These are phyloP conservation scores for Saturnispora sanitii DNA, from an alignment of 805 yeast species.

Conservation along the genomic window DNA sequence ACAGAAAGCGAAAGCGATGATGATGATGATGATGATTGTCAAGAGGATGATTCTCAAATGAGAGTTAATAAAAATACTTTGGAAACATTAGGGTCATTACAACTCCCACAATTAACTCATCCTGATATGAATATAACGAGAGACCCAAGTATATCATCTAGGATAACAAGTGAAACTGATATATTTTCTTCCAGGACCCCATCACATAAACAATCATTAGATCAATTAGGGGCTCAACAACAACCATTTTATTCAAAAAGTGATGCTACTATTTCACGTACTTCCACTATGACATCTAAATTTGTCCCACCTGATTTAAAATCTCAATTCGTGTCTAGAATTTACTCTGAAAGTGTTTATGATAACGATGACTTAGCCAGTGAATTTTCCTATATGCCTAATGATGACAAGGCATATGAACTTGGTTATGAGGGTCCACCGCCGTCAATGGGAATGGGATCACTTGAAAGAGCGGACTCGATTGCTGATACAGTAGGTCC, in stretches of 20 bases:
- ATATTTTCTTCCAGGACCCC: constrained; percentile 10
- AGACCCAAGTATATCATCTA: constrained; percentile 13
- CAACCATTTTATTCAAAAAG: no score
- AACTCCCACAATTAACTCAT: constrained; percentile 6
- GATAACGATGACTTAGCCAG: constrained; percentile 13
- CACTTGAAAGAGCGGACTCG: background rate
- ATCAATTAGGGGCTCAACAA: background rate
- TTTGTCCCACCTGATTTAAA: constrained; percentile 7
- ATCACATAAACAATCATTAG: background rate
- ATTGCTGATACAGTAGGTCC: background rate
- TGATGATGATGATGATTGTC: constrained; percentile 3
- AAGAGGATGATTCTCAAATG: constrained; percentile 5
- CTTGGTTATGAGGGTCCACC: constrained; percentile 9
- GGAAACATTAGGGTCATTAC: no score
- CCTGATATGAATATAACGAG: constrained; percentile 12
- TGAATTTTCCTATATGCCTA: constrained; percentile 17
- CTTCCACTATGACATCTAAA: background rate
- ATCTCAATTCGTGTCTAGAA: constrained; percentile 4
- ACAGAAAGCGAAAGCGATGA: background rate
- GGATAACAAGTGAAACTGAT: constrained; percentile 11
- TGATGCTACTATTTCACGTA: background rate
- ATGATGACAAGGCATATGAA: constrained; percentile 18
- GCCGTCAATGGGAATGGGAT: background rate
- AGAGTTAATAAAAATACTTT: background rate
- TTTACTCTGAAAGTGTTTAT: constrained; percentile 11